Base-by-base conservation (phyloP, 192 early-diverging fungal genomes). In the Linnemannia elongata region DNA sequence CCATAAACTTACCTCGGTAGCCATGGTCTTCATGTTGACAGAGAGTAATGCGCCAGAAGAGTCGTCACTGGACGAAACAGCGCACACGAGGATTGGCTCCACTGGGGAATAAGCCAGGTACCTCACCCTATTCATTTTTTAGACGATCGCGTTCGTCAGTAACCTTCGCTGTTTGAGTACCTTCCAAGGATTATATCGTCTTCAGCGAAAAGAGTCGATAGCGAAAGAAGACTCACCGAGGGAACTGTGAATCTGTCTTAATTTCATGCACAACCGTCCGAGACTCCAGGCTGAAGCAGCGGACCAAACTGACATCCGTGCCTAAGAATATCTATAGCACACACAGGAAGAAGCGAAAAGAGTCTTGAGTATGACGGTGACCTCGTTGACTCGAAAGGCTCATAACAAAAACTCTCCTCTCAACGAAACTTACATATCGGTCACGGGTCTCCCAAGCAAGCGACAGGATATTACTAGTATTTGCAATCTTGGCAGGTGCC, bases 231-330 rank as follows among this genome's bases (percentile, higher is more conserved):
- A 30, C 74, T 70, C 76, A 89, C 91, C 88, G 89, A 73, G 89
- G 89, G 52, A 88, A 91, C 66, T 88, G 88, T 3, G 86, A 80
- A 33, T 89, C 88, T 39, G 85, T 91, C 71, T 82, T 82, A 77
- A 93, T 92, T 55, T 91, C 91, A 71, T 93, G 93, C 20, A 94
- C 90, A 13, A 94, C 72, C 4, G 92, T 89, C 60, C 88, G 89
- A 7, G 88, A 84, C 44, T 94, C 93, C 7, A 89, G 79, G 77
- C 91, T 93, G 75, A 93, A 94, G 47, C 91, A 88, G 36, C 89
- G 82, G 77, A 94, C 88, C 27, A 88, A 55, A 44, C 88, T 88
- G 36, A 80, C 66, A 82, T 91, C 90, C 15, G 92, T 94, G 6
- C 92, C 91, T 36, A 93, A 78, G 35, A 93, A 92, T 6, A 94